phyloP scores from a whole-genome alignment of 495 filamentous ascomycete genomes.

The Darksidea phi region DNA sequence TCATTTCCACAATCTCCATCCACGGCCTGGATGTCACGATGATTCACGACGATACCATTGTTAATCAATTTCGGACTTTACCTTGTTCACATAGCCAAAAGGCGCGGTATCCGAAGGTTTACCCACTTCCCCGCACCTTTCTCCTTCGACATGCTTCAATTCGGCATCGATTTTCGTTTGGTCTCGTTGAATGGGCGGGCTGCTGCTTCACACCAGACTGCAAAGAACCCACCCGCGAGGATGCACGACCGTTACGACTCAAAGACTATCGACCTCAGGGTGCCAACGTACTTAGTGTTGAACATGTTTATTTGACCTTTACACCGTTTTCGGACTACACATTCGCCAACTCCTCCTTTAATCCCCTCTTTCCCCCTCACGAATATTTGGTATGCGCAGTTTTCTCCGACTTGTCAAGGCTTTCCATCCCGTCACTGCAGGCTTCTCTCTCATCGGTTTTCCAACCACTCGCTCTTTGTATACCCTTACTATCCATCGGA shows the following conservation, averaged over 20 bases:
- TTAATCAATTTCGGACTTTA: constrained; percentile 27
- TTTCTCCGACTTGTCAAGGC: background rate
- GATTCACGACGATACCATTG: constrained; percentile 33
- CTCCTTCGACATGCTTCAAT: background rate
- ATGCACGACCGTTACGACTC: constrained; percentile 27
- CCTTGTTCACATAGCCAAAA: constrained; percentile 23
- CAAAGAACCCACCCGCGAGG: constrained; percentile 29
- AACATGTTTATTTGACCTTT: constrained; percentile 29
- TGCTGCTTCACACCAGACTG: constrained; percentile 29
- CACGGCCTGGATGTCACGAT: constrained; percentile 29
- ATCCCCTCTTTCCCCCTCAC: background rate
- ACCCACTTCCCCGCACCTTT: background rate
- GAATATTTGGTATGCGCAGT: constrained; percentile 3
- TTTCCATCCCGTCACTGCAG: background rate
- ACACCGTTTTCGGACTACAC: background rate
- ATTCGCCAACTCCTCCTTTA: constrained; percentile 4
- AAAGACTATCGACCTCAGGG: constrained; percentile 38
- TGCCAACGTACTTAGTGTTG: constrained; percentile 35
- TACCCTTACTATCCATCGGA: background rate
- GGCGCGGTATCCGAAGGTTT: background rate
- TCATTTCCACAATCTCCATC: constrained; percentile 10
- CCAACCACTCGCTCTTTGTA: background rate
- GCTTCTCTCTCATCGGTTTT: background rate
- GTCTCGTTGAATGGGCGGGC: constrained; percentile 20
- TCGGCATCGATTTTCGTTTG: constrained; percentile 18